Percentiles rank a stretch among this genome's conserved stretches.
Evolutionary conservation across 2,329 filamentous ascomycete genomes (phyloP).

Genomic region (Drechslerella stenobrocha): DNA sequence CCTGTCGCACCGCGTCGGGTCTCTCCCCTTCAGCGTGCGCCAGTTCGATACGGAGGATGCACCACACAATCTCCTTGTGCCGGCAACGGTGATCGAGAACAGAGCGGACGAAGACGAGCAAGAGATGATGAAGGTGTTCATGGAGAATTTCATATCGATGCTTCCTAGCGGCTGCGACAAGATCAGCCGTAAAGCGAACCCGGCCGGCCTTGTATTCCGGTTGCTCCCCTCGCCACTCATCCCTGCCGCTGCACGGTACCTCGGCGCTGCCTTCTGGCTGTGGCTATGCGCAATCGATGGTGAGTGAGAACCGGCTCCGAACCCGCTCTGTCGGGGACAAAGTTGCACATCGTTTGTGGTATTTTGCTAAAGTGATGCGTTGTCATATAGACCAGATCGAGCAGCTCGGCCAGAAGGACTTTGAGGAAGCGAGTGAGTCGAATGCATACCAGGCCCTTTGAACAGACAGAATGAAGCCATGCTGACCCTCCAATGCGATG

Average conservation of each 20-base stretch:
- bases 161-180: constrained; percentile 50
- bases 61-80: constrained; percentile 48
- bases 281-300: constrained; percentile 53
- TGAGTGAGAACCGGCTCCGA: constrained; percentile 13
- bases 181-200: constrained; percentile 51
- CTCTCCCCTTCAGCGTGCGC: constrained; percentile 31
- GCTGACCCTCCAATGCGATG: neutral
- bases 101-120: constrained; percentile 32
- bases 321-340: no score
- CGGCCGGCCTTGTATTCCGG: constrained; percentile 51
- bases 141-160: constrained; percentile 50
- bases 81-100: constrained; percentile 33
- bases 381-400: constrained; percentile 44
- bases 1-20: constrained; percentile 28
- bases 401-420: constrained; percentile 33
- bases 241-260: constrained; percentile 47
- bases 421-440: constrained; percentile 44
- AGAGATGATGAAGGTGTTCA: constrained; percentile 37
- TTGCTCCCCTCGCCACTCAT: constrained; percentile 51
- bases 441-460: no score
- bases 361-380: constrained; percentile 32
- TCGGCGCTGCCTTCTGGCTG: constrained; percentile 52
- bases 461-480: no score
- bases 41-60: constrained; percentile 40
- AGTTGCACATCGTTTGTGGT: constrained; percentile 23